Conservation (phyloP, 2,329 filamentous ascomycete genomes). For the Phoma sp. region DNA sequence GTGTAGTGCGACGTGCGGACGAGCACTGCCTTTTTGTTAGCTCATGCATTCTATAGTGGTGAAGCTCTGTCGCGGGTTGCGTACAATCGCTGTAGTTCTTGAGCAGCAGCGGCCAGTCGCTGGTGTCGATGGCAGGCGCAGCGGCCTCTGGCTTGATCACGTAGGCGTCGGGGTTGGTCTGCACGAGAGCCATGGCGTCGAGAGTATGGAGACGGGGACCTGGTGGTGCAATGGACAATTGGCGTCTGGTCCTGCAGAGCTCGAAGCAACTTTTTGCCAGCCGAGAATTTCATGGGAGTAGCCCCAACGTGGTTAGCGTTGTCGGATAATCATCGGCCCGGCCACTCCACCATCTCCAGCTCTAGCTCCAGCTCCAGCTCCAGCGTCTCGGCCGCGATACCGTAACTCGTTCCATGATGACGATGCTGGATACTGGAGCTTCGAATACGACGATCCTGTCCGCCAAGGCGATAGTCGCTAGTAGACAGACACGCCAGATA, state of each 20-base stretch:
- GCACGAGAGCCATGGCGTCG: slow-evolving; percentile 46
- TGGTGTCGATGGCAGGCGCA: slow-evolving; percentile 80
- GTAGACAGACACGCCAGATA: too few relatives aligned
- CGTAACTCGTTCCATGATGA: too few relatives aligned
- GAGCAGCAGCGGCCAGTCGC: slow-evolving; percentile 89
- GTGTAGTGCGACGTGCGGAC: slow-evolving; percentile 96
- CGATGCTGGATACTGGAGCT: too few relatives aligned
- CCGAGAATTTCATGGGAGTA: slow-evolving; percentile 12
- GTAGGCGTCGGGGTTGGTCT: slow-evolving; percentile 67
- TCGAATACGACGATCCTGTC: too few relatives aligned
- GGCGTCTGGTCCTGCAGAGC: slow-evolving; percentile 28
- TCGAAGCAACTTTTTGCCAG: slow-evolving; percentile 31
- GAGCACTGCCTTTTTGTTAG: slow-evolving; percentile 66
- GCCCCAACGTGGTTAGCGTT: slow-evolving; percentile 1
- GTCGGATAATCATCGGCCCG: slow-evolving; percentile 11
- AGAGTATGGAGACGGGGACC: slow-evolving; percentile 14
- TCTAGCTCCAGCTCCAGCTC: too few relatives aligned
- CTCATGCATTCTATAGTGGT: slow-evolving; percentile 18
- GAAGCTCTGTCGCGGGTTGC: slow-evolving; percentile 50
- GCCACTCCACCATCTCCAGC: too few relatives aligned
- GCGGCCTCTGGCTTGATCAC: slow-evolving; percentile 90
- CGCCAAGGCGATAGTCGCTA: too few relatives aligned
- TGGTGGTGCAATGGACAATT: slow-evolving; percentile 41
- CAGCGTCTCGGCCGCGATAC: too few relatives aligned
- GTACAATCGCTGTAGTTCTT: slow-evolving; percentile 94